Conservation (phyloP, 140 eudicot species). For the Stevia rebaudiana region DNA sequence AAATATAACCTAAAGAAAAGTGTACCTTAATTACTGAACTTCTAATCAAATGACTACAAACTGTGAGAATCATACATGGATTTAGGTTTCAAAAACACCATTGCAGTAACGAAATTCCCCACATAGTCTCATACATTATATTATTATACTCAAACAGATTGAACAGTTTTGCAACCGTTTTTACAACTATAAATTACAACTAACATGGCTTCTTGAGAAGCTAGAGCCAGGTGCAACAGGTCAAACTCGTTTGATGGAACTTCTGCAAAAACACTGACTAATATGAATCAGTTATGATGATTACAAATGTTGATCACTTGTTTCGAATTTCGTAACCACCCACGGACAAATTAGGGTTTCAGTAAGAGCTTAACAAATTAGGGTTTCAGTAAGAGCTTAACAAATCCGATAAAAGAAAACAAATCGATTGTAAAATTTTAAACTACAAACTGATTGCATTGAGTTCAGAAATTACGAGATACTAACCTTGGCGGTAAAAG, state of each 20-base stretch:
- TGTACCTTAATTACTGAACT: background rate
- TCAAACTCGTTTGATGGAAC: background rate
- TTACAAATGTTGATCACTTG: background rate
- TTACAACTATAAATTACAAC: background rate
- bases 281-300: background rate
- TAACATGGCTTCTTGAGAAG: background rate
- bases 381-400: constrained; percentile 6
- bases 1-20: too few relatives aligned
- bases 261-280: background rate
- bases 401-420: constrained; percentile 1
- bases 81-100: background rate
- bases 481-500: constrained; percentile 70
- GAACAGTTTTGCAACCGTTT: background rate
- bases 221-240: background rate
- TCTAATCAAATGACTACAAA: background rate
- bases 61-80: background rate
- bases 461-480: background rate
- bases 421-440: background rate
- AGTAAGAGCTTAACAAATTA: background rate
- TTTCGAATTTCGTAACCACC: background rate
- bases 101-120: background rate
- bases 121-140: too few relatives aligned
- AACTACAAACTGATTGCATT: background rate
- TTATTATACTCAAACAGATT: background rate
- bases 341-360: background rate